phyloP scores from a whole-genome alignment of 768 basidiomycete species.

The Suillus subalutaceus region DNA sequence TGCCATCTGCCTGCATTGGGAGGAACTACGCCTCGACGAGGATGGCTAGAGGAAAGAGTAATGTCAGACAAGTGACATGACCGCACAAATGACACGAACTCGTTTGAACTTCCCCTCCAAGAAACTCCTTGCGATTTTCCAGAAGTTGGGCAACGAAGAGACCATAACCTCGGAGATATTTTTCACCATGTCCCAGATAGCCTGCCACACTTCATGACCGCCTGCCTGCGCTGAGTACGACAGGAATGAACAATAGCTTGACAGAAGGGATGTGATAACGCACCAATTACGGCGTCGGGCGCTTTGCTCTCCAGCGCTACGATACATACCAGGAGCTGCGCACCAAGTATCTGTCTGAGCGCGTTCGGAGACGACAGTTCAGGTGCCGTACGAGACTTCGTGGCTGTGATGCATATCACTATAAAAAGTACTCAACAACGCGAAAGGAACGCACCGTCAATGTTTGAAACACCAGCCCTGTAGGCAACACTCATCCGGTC shows the following conservation, averaged over 20 bases:
- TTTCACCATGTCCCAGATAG: conserved; percentile 78
- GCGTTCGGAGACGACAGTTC: conserved; percentile 40
- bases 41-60: conserved; percentile 30
- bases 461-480: conserved; percentile 48
- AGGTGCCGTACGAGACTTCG: conserved; percentile 44
- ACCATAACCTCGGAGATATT: conserved; percentile 85
- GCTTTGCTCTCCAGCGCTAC: conserved; percentile 65
- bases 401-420: conserved; percentile 37
- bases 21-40: conserved; percentile 73
- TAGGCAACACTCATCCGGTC: conserved; percentile 72
- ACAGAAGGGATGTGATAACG: conserved; percentile 17
- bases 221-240: conserved; percentile 59
- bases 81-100: conserved; percentile 34
- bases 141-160: conserved; percentile 87
- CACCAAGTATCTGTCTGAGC: conserved; percentile 47
- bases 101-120: conserved; percentile 93
- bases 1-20: conserved; percentile 86
- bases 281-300: conserved; percentile 64
- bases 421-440: conserved; percentile 13
- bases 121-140: conserved; percentile 89
- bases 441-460: conserved; percentile 44
- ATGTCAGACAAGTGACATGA: conserved; percentile 6
- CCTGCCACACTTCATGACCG: conserved; percentile 82
- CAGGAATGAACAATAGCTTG: conserved; percentile 6
- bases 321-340: conserved; percentile 64